Evolutionary conservation across 2,329 filamentous ascomycete genomes (phyloP).

Genomic region (Aspergillus chevalieri): DNA sequence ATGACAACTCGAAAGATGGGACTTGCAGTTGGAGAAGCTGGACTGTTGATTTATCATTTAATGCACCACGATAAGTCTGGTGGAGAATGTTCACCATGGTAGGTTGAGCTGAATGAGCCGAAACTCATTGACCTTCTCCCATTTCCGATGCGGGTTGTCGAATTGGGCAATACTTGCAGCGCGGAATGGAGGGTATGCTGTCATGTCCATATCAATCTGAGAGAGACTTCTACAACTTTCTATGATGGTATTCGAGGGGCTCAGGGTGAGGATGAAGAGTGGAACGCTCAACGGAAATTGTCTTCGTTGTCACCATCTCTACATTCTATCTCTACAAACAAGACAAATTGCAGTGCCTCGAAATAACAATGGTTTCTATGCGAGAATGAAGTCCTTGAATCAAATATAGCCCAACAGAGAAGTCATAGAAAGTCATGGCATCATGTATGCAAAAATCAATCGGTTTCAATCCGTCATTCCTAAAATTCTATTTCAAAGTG

Average conservation of each 20-base stretch:
- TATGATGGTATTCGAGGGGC: background rate
- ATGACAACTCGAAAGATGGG: background rate
- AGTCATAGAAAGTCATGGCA: background rate
- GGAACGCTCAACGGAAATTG: background rate
- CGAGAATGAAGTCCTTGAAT: background rate
- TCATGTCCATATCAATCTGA: background rate
- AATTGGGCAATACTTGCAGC: background rate
- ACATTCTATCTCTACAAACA: background rate
- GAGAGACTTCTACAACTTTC: background rate
- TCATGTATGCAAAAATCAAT: background rate
- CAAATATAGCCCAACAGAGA: background rate
- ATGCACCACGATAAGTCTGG: background rate
- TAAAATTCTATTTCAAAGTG: too few relatives aligned
- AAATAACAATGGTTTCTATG: background rate
- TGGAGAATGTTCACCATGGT: background rate
- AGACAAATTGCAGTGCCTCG: background rate
- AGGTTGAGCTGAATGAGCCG: background rate
- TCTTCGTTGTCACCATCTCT: background rate
- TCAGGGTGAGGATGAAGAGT: background rate
- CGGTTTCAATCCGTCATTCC: background rate
- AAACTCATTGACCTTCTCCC: background rate
- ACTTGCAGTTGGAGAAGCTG: slow-evolving; percentile 1
- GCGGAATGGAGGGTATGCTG: background rate
- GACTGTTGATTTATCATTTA: background rate
- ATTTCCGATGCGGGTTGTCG: background rate